A percentile compares a stretch with the other conserved stretches of the same genome.
phyloP scores from a whole-genome alignment of 78 protist species.

The Dictyostelium brefeldianum region DNA sequence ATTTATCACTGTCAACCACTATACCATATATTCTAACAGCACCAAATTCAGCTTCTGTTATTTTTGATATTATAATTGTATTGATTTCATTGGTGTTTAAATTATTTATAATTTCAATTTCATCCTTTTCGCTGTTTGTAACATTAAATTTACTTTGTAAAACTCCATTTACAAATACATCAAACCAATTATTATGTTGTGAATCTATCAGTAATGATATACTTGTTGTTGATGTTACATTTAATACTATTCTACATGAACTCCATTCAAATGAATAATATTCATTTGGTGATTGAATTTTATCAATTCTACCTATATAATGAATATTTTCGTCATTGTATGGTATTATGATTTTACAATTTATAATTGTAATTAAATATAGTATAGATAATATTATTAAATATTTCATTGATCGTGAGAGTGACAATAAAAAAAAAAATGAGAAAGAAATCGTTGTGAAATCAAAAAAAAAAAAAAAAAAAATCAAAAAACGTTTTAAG shows the following conservation, averaged over 20 bases:
- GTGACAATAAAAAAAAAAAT: too few relatives aligned
- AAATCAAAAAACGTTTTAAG: too few relatives aligned
- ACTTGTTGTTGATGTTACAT: not conserved
- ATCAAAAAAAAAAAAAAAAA: too few relatives aligned
- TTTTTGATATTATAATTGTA: constrained; percentile 3
- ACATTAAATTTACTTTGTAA: not conserved
- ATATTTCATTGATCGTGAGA: too few relatives aligned
- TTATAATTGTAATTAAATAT: too few relatives aligned
- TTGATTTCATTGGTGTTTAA: constrained; percentile 17
- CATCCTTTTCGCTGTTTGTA: not conserved
- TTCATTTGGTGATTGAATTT: not conserved
- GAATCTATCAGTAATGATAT: constrained; percentile 1
- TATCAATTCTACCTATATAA: constrained; percentile 55
- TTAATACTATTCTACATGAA: constrained; percentile 9
- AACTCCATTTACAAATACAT: not conserved
- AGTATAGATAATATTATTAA: too few relatives aligned
- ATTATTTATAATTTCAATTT: not conserved
- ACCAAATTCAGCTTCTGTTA: constrained; percentile 59
- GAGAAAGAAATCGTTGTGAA: too few relatives aligned
- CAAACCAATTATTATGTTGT: not conserved
- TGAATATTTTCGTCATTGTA: not conserved
- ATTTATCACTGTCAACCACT: constrained; percentile 15
- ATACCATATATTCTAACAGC: constrained; percentile 38
- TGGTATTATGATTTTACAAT: too few relatives aligned
- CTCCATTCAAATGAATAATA: constrained; percentile 54